These are phyloP conservation scores for Streptanthus diversifolius DNA, from an alignment of 345 rosid genomes.

Conservation along the genomic window DNA sequence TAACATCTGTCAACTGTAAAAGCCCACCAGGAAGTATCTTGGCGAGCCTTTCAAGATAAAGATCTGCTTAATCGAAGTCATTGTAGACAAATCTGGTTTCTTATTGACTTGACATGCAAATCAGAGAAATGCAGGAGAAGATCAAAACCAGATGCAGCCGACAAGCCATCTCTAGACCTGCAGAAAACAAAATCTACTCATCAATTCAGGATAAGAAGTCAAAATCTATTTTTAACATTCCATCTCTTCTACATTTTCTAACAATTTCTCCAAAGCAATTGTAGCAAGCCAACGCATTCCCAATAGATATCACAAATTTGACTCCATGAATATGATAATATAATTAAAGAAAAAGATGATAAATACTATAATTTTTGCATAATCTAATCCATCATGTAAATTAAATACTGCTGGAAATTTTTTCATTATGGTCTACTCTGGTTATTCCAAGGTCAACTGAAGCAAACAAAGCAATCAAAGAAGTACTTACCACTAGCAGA, in stretches of 20 bases:
- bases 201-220: not conserved
- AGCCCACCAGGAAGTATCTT: slow-evolving; percentile 39
- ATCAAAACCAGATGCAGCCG: slow-evolving; percentile 2
- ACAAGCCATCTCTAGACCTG: not conserved
- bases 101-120: slow-evolving; percentile 22
- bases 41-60: slow-evolving; percentile 33
- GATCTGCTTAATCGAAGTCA: slow-evolving; percentile 36
- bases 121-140: not conserved
- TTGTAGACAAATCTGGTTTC: slow-evolving; percentile 36
- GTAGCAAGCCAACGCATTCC: not conserved
- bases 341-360: not conserved
- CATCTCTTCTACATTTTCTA: not conserved
- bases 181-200: not conserved
- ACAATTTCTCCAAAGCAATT: not conserved
- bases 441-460: not conserved
- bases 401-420: not conserved
- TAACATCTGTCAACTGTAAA: slow-evolving; percentile 45
- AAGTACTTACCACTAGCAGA: no score
- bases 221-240: not conserved
- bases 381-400: not conserved
- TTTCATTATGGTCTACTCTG: not conserved
- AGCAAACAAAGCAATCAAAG: not conserved
- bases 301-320: slow-evolving; percentile 42
- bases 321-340: not conserved
- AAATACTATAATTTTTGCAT: not conserved